Base-by-base conservation (phyloP, 768 basidiomycete genomes). In the Boletus rufocinnamomeus region DNA sequence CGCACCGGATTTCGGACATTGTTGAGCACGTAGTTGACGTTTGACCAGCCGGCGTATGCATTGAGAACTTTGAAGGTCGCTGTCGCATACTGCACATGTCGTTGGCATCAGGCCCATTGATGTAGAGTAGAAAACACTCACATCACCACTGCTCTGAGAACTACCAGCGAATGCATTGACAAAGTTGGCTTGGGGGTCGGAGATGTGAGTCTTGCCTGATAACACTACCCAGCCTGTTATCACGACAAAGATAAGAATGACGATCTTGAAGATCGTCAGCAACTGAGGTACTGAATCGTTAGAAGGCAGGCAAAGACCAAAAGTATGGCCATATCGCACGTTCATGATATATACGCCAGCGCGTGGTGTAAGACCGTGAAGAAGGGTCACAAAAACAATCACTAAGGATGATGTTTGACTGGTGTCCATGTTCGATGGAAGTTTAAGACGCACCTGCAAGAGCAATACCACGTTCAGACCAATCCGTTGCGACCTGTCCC, bases 1-100 rank as follows among this genome's bases (percentile, higher is more conserved):
- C n/a, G n/a, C n/a, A n/a, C n/a, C n/a, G n/a, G n/a, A n/a, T n/a
- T n/a, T n/a, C n/a, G n/a, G n/a, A n/a, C n/a, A n/a, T n/a, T n/a
- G n/a, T n/a, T n/a, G n/a, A n/a, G n/a, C n/a, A n/a, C n/a, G n/a
- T n/a, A n/a, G n/a, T n/a, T n/a, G n/a, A n/a, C n/a, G 8, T 30
- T 83, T 3, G 80, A 81, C 84, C 84, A 85, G 6, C 84, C 84
- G 4, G 69, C 35, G 53, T 79, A 82, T 1, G 79, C 69, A 58
- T 77, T 75, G 19, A 86, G 72, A n/a, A 86, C 82, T 61, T 85
- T 85, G 78, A 84, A 85, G 2, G 78, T 84, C 2, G 83, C 84
- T 1, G 84, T 84, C 0, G 84, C 84, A 54, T 85, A 86, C 84
- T 84, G 54, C 7, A 9, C 47, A 3, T 23, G n/a, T 35, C 35